Evolutionary conservation across 768 basidiomycete species (phyloP).

Genomic region (Mrakia hoshinonis): DNA sequence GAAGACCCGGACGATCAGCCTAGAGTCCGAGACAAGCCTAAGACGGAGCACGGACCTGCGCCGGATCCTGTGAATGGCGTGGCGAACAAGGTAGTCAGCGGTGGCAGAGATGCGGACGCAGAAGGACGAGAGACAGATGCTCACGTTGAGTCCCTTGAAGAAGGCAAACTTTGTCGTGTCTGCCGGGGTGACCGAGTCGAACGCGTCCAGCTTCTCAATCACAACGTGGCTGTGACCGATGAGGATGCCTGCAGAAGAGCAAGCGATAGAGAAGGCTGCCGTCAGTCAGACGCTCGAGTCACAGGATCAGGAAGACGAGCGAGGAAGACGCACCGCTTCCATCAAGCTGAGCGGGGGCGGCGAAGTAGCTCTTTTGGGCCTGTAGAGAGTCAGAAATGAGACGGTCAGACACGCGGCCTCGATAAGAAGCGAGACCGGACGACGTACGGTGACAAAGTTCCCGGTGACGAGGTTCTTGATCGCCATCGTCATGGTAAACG

Average conservation of each 20-base stretch:
- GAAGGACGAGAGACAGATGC: constrained; percentile 14
- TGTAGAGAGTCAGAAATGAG: background rate
- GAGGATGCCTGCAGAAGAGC: constrained; percentile 44
- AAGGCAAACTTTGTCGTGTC: constrained; percentile 52
- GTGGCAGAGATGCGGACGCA: background rate
- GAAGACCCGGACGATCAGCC: background rate
- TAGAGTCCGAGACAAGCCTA: too few relatives aligned
- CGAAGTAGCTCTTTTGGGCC: constrained; percentile 21
- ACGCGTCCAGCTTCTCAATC: constrained; percentile 46
- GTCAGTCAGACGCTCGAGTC: too few relatives aligned
- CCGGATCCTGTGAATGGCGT: background rate
- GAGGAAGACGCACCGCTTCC: background rate
- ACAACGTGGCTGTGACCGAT: constrained; percentile 56
- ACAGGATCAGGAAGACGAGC: background rate
- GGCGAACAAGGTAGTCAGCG: background rate
- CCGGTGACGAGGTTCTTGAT: constrained; percentile 37
- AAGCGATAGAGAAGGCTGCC: constrained; percentile 8
- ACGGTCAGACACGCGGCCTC: constrained; percentile 31
- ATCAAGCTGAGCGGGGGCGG: constrained; percentile 13
- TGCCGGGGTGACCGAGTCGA: constrained; percentile 47
- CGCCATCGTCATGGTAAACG: constrained; percentile 50
- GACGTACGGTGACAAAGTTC: constrained; percentile 27
- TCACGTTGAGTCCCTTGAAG: constrained; percentile 51
- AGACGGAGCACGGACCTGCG: too few relatives aligned
- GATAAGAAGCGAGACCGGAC: constrained; percentile 41